Evolutionary conservation across 768 basidiomycete genomes (phyloP).

Genomic region (Russula vinacea): DNA sequence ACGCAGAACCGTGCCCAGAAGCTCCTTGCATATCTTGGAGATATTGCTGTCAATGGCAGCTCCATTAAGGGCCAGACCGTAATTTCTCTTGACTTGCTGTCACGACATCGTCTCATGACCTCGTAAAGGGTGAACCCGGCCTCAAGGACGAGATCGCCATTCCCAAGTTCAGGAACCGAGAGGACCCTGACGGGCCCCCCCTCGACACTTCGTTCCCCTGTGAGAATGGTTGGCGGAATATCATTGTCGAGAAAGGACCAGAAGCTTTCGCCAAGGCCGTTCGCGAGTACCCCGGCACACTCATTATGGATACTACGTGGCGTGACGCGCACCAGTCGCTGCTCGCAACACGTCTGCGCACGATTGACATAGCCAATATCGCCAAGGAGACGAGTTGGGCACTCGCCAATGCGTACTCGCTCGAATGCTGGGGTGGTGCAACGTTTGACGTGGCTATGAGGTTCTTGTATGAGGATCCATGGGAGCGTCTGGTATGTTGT

Average conservation of each 20-base stretch:
- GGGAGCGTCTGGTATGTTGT: conserved; percentile 84
- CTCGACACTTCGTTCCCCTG: conserved; percentile 83
- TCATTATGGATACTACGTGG: conserved; percentile 99
- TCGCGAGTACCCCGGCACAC: conserved; percentile 88
- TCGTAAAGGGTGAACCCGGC: conserved; percentile 78
- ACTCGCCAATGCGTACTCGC: conserved; percentile 88
- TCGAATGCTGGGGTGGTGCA: conserved; percentile 99
- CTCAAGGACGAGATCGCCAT: conserved; percentile 84
- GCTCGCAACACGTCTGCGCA: conserved; percentile 92
- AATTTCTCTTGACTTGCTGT: conserved; percentile 24
- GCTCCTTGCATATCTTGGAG: conserved; percentile 92
- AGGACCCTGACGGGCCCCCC: conserved; percentile 67
- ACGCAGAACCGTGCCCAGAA: conserved; percentile 99
- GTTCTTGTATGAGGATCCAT: conserved; percentile 99
- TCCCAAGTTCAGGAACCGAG: conserved; percentile 74
- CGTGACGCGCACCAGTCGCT: conserved; percentile 98
- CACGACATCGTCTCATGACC: conserved; percentile 1
- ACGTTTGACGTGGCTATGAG: conserved; percentile 99
- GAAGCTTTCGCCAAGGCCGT: conserved; percentile 99
- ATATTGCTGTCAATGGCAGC: conserved; percentile 96
- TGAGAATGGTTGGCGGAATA: conserved; percentile 92
- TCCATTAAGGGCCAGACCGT: conserved; percentile 92
- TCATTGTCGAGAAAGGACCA: conserved; percentile 96
- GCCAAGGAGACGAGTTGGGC: conserved; percentile 97
- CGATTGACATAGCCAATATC: conserved; percentile 96